Conservation (phyloP, 2,329 filamentous ascomycete species). For the Tolypocladium guangdongense region DNA sequence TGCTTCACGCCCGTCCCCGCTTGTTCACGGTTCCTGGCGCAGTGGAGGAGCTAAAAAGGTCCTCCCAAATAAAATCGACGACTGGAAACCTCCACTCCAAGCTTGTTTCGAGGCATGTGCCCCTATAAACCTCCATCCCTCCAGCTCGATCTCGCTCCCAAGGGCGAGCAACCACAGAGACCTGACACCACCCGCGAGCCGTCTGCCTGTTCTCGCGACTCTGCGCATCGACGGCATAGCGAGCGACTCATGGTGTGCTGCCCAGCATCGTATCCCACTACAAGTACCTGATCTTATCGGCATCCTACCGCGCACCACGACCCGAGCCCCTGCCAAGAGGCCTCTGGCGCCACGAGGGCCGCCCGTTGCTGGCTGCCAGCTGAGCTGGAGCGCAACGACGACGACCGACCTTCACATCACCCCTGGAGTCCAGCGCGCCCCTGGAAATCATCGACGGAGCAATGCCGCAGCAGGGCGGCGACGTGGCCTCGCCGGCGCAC, state of each 20-base stretch:
- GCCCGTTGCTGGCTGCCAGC: conserved; percentile 5
- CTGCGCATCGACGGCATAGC: not conserved
- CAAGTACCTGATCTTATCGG: not conserved
- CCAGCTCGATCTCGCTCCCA: not conserved
- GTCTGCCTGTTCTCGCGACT: not conserved
- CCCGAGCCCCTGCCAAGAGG: not conserved
- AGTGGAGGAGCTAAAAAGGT: not conserved
- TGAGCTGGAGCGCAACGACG: conserved; percentile 1
- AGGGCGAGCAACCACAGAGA: not conserved
- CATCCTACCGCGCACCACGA: not conserved
- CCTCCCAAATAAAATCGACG: not conserved
- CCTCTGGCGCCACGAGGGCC: not conserved
- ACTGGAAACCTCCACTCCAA: not conserved
- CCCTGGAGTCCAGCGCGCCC: not conserved
- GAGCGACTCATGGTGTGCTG: not conserved
- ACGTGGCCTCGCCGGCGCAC: conserved; percentile 14
- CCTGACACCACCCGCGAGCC: not conserved
- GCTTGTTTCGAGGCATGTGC: not conserved
- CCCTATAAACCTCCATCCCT: not conserved
- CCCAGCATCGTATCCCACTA: not conserved
- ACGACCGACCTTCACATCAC: not conserved
- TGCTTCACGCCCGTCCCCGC: not conserved
- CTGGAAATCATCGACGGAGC: conserved; percentile 7
- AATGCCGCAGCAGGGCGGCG: conserved; percentile 24
- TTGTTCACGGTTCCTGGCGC: conserved; percentile 2